These are phyloP conservation scores for Stephania cephalantha DNA, from an alignment of 164 flowering plant genomes.

Conservation along the genomic window DNA sequence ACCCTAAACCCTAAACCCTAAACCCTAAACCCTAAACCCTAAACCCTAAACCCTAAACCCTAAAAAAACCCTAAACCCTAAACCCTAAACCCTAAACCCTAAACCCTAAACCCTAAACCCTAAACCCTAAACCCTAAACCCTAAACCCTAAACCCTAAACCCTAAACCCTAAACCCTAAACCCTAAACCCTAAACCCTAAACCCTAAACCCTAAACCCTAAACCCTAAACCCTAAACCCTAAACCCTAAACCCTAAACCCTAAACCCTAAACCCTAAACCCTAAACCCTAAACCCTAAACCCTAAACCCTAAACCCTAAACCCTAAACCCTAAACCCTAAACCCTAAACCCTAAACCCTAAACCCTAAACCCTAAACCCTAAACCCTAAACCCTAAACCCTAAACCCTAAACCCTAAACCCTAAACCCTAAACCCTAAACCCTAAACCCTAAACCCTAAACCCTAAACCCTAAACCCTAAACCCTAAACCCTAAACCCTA, in stretches of 20 bases:
- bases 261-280: slow-evolving; percentile 21
- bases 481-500: slow-evolving; percentile 18
- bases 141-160: slow-evolving; percentile 12
- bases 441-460: slow-evolving; percentile 20
- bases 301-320: slow-evolving; percentile 18
- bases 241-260: slow-evolving; percentile 21
- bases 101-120: slow-evolving; percentile 17
- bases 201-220: too few species aligned
- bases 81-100: slow-evolving; percentile 19
- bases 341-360: slow-evolving; percentile 16
- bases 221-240: slow-evolving; percentile 18
- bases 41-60: slow-evolving; percentile 19
- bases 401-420: slow-evolving; percentile 17
- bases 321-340: slow-evolving; percentile 18
- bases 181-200: slow-evolving; percentile 15
- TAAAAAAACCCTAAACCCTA: slow-evolving; percentile 15
- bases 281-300: slow-evolving; percentile 15
- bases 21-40: slow-evolving; percentile 20
- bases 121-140: slow-evolving; percentile 18
- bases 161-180: slow-evolving; percentile 16
- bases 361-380: slow-evolving; percentile 17
- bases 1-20: slow-evolving; percentile 16
- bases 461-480: slow-evolving; percentile 19
- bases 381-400: slow-evolving; percentile 17
- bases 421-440: slow-evolving; percentile 17